Evolutionary conservation across 805 yeast genomes (phyloP).

Genomic region (Candida chilensis): DNA sequence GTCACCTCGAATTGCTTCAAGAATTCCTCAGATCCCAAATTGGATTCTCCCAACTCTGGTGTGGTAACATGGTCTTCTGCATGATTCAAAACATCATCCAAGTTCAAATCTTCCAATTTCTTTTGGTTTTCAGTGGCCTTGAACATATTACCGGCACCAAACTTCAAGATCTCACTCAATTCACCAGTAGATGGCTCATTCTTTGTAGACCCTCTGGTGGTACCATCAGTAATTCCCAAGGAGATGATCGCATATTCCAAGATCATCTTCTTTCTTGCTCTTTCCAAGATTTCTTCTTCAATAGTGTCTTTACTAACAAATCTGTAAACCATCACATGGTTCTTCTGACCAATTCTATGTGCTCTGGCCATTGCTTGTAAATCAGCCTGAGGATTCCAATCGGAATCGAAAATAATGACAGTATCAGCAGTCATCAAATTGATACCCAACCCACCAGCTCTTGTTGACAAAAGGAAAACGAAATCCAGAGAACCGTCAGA

Average conservation of each 20-base stretch:
- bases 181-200: slow-evolving; percentile 79
- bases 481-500: slow-evolving; percentile 90
- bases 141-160: slow-evolving; percentile 98
- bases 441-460: slow-evolving; percentile 99
- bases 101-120: slow-evolving; percentile 87
- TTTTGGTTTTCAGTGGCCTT: slow-evolving; percentile 91
- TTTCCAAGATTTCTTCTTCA: slow-evolving; percentile 93
- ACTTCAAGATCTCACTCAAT: slow-evolving; percentile 85
- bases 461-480: slow-evolving; percentile 80
- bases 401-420: slow-evolving; percentile 94
- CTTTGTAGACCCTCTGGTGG: slow-evolving; percentile 37
- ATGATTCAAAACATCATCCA: slow-evolving; percentile 92
- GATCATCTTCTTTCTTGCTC: slow-evolving; percentile 97
- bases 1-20: slow-evolving; percentile 96
- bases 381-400: slow-evolving; percentile 99
- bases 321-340: slow-evolving; percentile 94
- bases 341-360: slow-evolving; percentile 98
- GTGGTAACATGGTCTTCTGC: slow-evolving; percentile 97
- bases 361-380: slow-evolving; percentile 99
- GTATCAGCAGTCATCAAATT: slow-evolving; percentile 99
- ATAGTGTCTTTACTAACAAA: slow-evolving; percentile 98
- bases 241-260: slow-evolving; percentile 96
- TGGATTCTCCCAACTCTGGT: slow-evolving; percentile 95
- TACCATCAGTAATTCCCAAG: slow-evolving; percentile 81
- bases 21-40: slow-evolving; percentile 96